phyloP scores from a whole-genome alignment of 2,329 filamentous ascomycete genomes.

The Botrytis elliptica region DNA sequence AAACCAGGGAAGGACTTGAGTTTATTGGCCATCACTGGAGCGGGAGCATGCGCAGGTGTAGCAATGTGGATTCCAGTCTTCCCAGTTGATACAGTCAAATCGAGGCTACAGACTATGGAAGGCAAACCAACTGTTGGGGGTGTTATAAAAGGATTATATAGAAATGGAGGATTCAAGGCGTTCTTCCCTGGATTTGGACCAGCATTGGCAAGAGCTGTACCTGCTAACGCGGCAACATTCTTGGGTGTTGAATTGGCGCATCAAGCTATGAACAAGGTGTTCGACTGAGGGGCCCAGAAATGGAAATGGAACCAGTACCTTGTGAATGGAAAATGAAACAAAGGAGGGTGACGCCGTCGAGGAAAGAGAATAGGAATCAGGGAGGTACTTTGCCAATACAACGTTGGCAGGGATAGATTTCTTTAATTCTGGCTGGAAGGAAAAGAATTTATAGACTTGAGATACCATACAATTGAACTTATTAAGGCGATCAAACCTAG shows the following conservation, averaged over 20 bases:
- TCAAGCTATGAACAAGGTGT: conserved; percentile 75
- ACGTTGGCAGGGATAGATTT: not conserved
- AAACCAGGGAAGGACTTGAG: conserved; percentile 75
- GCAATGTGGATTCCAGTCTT: conserved; percentile 99
- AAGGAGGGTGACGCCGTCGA: not conserved
- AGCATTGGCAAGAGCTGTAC: conserved; percentile 86
- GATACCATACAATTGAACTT: not conserved
- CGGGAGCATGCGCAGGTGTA: conserved; percentile 86
- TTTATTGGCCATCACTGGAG: conserved; percentile 77
- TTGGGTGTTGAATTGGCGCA: conserved; percentile 81
- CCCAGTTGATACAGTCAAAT: conserved; percentile 96
- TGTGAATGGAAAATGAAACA: not conserved
- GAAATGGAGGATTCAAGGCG: conserved; percentile 76
- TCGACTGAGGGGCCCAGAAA: conserved; percentile 46
- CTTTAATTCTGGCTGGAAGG: not conserved
- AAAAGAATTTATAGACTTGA: conserved; percentile 7
- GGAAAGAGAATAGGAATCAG: not conserved
- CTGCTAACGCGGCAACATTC: conserved; percentile 95
- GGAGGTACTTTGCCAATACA: not conserved
- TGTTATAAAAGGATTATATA: conserved; percentile 80
- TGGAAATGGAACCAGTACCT: not conserved
- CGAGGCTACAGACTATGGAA: conserved; percentile 84
- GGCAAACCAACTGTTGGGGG: conserved; percentile 77
- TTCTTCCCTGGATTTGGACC: conserved; percentile 98
- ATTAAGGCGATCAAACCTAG: not conserved